These are phyloP conservation scores for Thraustotheca clavata DNA, from an alignment of 352 stramenopile species.

Conservation along the genomic window DNA sequence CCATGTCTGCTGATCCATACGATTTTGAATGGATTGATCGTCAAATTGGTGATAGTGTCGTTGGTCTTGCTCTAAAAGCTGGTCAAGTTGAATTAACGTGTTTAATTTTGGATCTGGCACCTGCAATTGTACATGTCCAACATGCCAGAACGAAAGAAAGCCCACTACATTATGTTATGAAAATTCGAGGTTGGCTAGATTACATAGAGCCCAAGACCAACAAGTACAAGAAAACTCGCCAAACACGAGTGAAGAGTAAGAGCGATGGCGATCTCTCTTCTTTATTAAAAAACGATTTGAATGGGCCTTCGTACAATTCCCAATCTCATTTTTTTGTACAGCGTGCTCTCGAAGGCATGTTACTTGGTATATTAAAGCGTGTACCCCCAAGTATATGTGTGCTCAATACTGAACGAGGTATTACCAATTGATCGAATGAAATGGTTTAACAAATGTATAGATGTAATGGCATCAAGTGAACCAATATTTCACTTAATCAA, in stretches of 20 bases:
- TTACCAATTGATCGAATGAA: neutral
- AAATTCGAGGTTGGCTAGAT: conserved; percentile 36
- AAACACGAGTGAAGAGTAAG: conserved; percentile 33
- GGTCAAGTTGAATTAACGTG: conserved; percentile 49
- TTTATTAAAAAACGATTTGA: conserved; percentile 17
- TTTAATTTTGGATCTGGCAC: conserved; percentile 37
- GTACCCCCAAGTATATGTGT: neutral
- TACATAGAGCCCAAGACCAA: conserved; percentile 18
- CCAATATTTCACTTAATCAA: conserved; percentile 9
- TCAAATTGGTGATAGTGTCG: conserved; percentile 36
- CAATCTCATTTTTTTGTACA: neutral
- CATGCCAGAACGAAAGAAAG: conserved; percentile 26
- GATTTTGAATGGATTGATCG: conserved; percentile 34
- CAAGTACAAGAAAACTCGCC: conserved; percentile 23
- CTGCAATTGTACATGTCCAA: conserved; percentile 19
- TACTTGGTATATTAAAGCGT: conserved; percentile 13
- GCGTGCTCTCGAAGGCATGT: conserved; percentile 11
- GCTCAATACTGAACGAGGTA: neutral
- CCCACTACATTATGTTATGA: conserved; percentile 39
- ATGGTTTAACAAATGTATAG: neutral
- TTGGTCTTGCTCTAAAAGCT: conserved; percentile 41
- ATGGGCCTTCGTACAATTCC: neutral
- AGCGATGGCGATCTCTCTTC: conserved; percentile 41
- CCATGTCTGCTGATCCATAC: neutral
- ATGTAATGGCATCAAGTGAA: neutral